Conservation (phyloP, 805 yeast species). For the Myxozyma monticola region DNA sequence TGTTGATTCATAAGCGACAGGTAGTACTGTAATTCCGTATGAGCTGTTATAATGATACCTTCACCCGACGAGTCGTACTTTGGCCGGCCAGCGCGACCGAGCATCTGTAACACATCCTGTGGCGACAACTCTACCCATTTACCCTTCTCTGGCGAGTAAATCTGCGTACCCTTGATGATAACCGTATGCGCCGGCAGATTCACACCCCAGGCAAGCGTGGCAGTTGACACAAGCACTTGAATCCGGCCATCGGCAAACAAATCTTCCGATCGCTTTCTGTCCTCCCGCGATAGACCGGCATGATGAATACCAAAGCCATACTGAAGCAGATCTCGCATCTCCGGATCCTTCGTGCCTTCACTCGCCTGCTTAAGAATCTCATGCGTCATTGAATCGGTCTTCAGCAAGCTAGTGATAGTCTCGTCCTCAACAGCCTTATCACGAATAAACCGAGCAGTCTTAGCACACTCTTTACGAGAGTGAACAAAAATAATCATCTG, state of each 20-base stretch:
- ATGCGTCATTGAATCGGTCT: slow-evolving; percentile 49
- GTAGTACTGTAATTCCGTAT: slow-evolving; percentile 42
- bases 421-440: slow-evolving; percentile 47
- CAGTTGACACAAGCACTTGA: slow-evolving; percentile 55
- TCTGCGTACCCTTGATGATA: slow-evolving; percentile 57
- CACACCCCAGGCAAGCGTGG: slow-evolving; percentile 63
- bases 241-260: slow-evolving; percentile 47
- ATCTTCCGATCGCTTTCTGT: slow-evolving; percentile 50
- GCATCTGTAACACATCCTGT: slow-evolving; percentile 59
- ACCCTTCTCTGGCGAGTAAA: slow-evolving; percentile 86
- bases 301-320: slow-evolving; percentile 57
- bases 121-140: slow-evolving; percentile 51
- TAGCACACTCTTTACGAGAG: slow-evolving; percentile 50
- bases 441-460: slow-evolving; percentile 45
- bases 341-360: slow-evolving; percentile 19
- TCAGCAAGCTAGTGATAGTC: slow-evolving; percentile 47
- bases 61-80: slow-evolving; percentile 54
- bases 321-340: slow-evolving; percentile 24
- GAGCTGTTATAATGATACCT: slow-evolving; percentile 51
- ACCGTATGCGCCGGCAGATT: slow-evolving; percentile 64
- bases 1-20: slow-evolving; percentile 47
- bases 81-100: slow-evolving; percentile 45
- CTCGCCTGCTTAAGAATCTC: slow-evolving; percentile 24
- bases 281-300: slow-evolving; percentile 55
- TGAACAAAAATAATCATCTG: slow-evolving; percentile 45